Percentiles rank a stretch among this genome's conserved stretches.
Conservation (phyloP, 2,329 filamentous ascomycete genomes). For the Cordyceps fumosorosea region DNA sequence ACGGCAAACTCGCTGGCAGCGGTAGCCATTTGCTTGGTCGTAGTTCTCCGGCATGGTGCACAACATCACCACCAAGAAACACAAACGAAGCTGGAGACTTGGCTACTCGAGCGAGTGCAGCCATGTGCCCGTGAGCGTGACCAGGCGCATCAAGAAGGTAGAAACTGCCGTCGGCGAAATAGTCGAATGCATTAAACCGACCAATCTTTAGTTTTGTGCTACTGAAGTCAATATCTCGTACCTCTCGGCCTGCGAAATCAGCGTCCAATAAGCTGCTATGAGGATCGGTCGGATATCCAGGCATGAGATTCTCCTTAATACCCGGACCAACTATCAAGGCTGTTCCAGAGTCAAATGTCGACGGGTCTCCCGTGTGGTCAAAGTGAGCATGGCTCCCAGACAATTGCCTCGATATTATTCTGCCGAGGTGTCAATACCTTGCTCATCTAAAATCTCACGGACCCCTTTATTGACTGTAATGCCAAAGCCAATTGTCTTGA, state of each 20-base stretch:
- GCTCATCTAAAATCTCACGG: background rate
- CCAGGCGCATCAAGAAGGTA: background rate
- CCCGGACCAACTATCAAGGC: background rate
- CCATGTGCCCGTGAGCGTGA: background rate
- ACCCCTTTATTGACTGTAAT: background rate
- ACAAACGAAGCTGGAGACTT: background rate
- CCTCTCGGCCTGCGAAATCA: background rate
- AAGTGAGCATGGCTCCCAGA: background rate
- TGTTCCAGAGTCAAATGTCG: background rate
- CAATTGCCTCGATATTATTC: background rate
- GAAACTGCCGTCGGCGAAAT: background rate
- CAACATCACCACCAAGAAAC: background rate
- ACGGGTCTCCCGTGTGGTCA: background rate
- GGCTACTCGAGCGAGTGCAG: background rate
- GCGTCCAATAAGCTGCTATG: background rate
- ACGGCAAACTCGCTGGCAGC: background rate
- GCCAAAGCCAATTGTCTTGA: background rate
- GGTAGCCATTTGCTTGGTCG: background rate
- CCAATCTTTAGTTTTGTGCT: background rate
- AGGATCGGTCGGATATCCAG: background rate
- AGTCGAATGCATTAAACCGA: background rate
- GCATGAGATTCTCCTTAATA: background rate
- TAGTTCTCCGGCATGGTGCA: background rate
- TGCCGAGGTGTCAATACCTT: background rate
- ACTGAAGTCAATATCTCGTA: background rate